Evolutionary conservation across 257 asterid genomes (phyloP).

Genomic region (Solanum infundibuliforme): DNA sequence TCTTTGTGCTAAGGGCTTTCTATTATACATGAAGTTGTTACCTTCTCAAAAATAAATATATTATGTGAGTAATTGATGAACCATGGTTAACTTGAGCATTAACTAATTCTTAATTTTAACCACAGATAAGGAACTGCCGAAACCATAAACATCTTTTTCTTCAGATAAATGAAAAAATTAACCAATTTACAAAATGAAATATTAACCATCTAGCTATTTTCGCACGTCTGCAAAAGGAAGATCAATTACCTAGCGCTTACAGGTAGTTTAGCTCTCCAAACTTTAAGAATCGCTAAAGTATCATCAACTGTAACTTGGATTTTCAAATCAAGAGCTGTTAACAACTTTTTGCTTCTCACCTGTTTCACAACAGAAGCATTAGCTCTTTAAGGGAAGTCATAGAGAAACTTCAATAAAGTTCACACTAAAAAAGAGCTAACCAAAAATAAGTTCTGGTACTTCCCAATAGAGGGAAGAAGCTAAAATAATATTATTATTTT

Average conservation of each 20-base stretch:
- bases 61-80: not conserved
- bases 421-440: not conserved
- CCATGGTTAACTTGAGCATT: not conserved
- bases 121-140: not conserved
- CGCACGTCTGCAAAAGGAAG: not conserved
- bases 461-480: not conserved
- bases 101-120: not conserved
- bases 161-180: not conserved
- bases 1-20: not conserved
- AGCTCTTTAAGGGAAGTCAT: not conserved
- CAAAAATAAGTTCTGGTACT: not conserved
- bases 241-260: not conserved
- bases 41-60: not conserved
- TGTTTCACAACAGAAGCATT: not conserved
- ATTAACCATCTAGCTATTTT: not conserved
- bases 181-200: not conserved
- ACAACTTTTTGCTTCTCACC: constrained; percentile 3
- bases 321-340: not conserved
- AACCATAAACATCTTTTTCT: not conserved
- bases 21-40: not conserved
- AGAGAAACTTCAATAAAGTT: not conserved
- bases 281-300: constrained; percentile 1
- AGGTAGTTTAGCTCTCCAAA: constrained; percentile 1
- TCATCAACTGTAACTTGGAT: constrained; percentile 1
- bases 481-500: no score